These are phyloP conservation scores for Tuber brumale DNA, from an alignment of 495 filamentous ascomycete genomes.

Conservation along the genomic window DNA sequence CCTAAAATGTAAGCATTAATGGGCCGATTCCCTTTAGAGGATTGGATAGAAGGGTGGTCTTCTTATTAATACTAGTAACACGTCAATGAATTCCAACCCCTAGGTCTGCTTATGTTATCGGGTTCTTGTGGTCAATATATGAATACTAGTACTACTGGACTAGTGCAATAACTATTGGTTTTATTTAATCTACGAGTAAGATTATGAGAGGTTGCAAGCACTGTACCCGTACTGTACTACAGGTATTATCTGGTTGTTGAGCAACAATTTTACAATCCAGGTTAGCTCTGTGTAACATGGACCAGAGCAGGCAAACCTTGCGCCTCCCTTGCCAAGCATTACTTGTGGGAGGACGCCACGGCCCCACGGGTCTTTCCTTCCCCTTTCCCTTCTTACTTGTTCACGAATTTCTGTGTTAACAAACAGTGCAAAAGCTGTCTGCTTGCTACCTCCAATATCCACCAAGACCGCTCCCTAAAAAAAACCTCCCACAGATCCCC, in stretches of 20 bases:
- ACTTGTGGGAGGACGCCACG: background rate
- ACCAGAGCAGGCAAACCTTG: background rate
- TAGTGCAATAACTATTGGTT: background rate
- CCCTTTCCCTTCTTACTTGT: background rate
- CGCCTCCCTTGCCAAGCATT: background rate
- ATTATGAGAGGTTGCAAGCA: background rate
- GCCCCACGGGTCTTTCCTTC: background rate
- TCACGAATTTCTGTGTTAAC: background rate
- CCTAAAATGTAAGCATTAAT: background rate
- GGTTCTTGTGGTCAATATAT: background rate
- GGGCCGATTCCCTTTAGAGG: background rate
- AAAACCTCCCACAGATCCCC: constrained; percentile 13
- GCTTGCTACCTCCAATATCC: background rate
- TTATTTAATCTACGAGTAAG: background rate
- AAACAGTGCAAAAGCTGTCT: background rate
- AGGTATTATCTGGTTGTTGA: background rate
- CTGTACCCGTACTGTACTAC: no score
- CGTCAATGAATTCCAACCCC: background rate
- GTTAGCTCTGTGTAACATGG: background rate
- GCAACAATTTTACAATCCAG: background rate
- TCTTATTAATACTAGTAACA: background rate
- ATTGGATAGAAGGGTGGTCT: background rate
- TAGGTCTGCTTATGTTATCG: background rate
- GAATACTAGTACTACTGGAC: background rate
- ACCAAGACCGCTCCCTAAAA: background rate